Conservation (phyloP, 345 rosid genomes). For the Conringia planisiliqua region DNA sequence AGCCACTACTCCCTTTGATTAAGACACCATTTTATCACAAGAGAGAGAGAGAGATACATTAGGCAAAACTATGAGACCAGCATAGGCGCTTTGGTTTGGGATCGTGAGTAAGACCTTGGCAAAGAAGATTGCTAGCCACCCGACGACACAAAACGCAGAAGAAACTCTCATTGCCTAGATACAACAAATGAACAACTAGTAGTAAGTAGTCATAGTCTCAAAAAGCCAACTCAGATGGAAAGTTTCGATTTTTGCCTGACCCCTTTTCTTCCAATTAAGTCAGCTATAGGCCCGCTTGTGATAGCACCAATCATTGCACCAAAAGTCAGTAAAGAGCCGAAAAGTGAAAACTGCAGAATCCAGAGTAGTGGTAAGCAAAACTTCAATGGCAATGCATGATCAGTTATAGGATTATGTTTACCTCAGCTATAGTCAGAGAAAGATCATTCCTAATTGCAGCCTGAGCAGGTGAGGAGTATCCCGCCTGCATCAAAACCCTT, state of each 20-base stretch:
- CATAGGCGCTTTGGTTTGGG: neutral
- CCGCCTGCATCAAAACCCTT: constrained; percentile 51
- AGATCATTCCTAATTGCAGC: constrained; percentile 71
- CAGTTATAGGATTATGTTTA: constrained; percentile 1
- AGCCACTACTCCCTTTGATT: constrained; percentile 50
- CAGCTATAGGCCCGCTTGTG: constrained; percentile 81
- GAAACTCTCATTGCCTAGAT: constrained; percentile 79
- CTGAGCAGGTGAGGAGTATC: constrained; percentile 89
- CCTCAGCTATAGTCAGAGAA: constrained; percentile 63
- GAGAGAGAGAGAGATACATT: constrained; percentile 9
- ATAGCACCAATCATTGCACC: constrained; percentile 98
- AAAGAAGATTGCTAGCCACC: constrained; percentile 88
- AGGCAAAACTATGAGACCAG: neutral
- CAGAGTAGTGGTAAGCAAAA: neutral
- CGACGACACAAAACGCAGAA: constrained; percentile 55
- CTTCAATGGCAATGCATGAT: neutral
- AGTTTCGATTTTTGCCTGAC: constrained; percentile 35
- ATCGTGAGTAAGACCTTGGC: constrained; percentile 52
- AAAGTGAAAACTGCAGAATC: constrained; percentile 63
- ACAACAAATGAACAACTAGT: constrained; percentile 6
- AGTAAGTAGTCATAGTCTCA: neutral
- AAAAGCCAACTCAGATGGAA: neutral
- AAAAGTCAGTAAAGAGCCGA: constrained; percentile 81
- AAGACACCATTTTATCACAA: neutral
- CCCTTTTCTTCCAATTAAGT: constrained; percentile 80